phyloP scores from a whole-genome alignment of 1,284 basidiomycete genomes.

The Lignosus rhinocerotis region DNA sequence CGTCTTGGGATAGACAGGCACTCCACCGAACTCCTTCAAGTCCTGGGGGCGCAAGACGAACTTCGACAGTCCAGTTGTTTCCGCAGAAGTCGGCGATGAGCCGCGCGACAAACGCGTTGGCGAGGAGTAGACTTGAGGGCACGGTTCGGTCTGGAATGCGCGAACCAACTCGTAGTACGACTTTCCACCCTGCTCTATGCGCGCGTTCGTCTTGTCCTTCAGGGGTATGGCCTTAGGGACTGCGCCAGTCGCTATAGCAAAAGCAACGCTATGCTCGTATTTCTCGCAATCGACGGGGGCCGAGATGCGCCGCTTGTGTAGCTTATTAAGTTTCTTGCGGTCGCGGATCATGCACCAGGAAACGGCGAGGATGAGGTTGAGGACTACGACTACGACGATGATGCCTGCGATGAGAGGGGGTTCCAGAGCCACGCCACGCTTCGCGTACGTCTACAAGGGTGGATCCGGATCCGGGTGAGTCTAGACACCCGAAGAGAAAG shows the following conservation, averaged over 20 bases:
- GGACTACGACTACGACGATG: conserved; percentile 21
- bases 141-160: conserved; percentile 14
- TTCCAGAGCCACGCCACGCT: conserved; percentile 16
- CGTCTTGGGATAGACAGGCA: conserved; percentile 15
- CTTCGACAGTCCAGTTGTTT: conserved; percentile 6
- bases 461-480: background rate
- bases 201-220: conserved; percentile 1
- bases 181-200: conserved; percentile 2
- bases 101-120: conserved; percentile 10
- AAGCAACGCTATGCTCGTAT: conserved; percentile 18
- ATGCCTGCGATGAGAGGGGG: conserved; percentile 25
- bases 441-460: conserved; percentile 14
- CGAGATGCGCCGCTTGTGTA: conserved; percentile 14
- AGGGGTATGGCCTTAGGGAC: background rate
- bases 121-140: background rate
- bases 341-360: conserved; percentile 22
- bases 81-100: conserved; percentile 11
- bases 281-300: conserved; percentile 15
- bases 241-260: conserved; percentile 9
- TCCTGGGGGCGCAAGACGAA: conserved; percentile 19
- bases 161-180: conserved; percentile 21
- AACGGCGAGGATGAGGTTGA: conserved; percentile 25
- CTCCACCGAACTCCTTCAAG: conserved; percentile 14
- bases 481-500: background rate
- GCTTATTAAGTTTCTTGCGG: conserved; percentile 9